Evolutionary conservation across 176 grass and related monocot genomes (phyloP).

Genomic region (Rhipidocladum racemiflorum): DNA sequence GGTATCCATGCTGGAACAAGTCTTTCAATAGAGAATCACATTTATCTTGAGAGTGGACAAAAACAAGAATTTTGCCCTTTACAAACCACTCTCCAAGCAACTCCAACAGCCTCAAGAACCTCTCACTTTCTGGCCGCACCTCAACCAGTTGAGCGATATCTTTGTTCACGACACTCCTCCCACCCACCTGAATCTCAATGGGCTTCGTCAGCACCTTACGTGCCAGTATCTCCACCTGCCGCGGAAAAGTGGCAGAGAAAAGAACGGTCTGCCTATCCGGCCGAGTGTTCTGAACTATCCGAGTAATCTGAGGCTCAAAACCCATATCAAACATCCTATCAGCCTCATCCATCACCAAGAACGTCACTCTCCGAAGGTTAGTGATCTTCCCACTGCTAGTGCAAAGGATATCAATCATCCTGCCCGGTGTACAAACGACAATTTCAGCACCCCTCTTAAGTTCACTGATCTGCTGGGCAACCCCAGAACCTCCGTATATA

Average conservation of each 20-base stretch:
- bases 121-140: conserved; percentile 71
- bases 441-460: conserved; percentile 92
- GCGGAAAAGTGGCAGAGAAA: conserved; percentile 93
- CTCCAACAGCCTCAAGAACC: conserved; percentile 82
- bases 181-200: conserved; percentile 88
- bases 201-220: conserved; percentile 85
- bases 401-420: conserved; percentile 97
- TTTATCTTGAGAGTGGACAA: conserved; percentile 98
- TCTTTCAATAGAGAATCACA: conserved; percentile 96
- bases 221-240: conserved; percentile 88
- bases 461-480: conserved; percentile 97
- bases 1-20: conserved; percentile 86
- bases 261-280: conserved; percentile 88
- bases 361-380: conserved; percentile 86
- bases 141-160: conserved; percentile 87
- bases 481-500: conserved; percentile 88
- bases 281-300: conserved; percentile 84
- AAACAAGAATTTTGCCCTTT: conserved; percentile 97
- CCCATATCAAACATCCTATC: conserved; percentile 99
- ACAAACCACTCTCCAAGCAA: conserved; percentile 85
- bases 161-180: conserved; percentile 95
- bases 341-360: conserved; percentile 95
- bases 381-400: conserved; percentile 93
- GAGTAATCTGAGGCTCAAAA: conserved; percentile 92
- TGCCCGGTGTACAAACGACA: conserved; percentile 89